Conservation (phyloP, 805 yeast species). For the Ogataea paradorogensis region DNA sequence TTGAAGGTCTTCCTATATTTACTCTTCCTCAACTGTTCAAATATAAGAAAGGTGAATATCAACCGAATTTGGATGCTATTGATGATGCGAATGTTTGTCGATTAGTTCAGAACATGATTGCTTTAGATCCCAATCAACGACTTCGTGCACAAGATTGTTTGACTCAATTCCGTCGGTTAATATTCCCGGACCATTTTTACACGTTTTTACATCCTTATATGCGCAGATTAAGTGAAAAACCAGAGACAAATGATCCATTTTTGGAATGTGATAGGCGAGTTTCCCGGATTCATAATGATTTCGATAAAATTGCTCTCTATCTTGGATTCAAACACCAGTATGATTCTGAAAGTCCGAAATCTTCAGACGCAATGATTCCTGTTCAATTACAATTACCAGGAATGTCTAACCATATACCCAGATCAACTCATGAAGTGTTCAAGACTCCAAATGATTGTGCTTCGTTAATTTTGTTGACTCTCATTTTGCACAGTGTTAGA, state of each 20-base stretch:
- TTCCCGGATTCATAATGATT: constrained; percentile 56
- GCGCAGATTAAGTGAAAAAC: constrained; percentile 26
- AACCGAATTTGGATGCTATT: constrained; percentile 60
- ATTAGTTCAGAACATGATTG: constrained; percentile 62
- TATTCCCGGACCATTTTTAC: constrained; percentile 71
- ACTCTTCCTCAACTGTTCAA: constrained; percentile 84
- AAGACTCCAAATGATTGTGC: constrained; percentile 38
- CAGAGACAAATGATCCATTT: constrained; percentile 25
- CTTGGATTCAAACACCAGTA: constrained; percentile 36
- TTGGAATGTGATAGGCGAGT: constrained; percentile 56
- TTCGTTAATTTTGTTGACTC: constrained; percentile 54
- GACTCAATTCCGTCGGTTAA: constrained; percentile 41
- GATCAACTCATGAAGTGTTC: constrained; percentile 33
- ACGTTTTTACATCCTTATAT: constrained; percentile 69
- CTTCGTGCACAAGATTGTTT: constrained; percentile 54
- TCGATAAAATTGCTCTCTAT: constrained; percentile 45
- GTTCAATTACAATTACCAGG: constrained; percentile 51
- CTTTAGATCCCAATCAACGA: constrained; percentile 60
- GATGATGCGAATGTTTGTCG: constrained; percentile 48
- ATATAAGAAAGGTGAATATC: constrained; percentile 66
- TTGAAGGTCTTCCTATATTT: constrained; percentile 85
- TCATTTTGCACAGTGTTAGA: constrained; percentile 58
- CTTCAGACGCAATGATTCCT: constrained; percentile 31
- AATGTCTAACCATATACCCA: constrained; percentile 45
- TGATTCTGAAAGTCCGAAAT: constrained; percentile 9